Percentiles rank a stretch among this genome's conserved stretches.
These are phyloP conservation scores for Colletotrichum sp. DNA, from an alignment of 2,329 filamentous ascomycete genomes.

Conservation along the genomic window DNA sequence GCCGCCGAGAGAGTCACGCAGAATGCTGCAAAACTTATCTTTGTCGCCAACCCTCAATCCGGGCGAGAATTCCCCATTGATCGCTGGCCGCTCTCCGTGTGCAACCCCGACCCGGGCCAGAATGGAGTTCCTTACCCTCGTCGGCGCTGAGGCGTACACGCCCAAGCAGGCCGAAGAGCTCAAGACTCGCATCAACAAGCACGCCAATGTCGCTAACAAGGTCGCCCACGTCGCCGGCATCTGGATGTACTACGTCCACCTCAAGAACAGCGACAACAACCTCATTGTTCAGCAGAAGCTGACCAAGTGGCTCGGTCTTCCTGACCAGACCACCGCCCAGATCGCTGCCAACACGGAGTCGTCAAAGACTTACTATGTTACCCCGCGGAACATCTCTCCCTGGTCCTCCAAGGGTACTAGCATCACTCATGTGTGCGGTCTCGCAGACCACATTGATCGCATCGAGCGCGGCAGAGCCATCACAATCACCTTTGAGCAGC, in stretches of 20 bases:
- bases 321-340: slow-evolving; percentile 49
- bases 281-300: slow-evolving; percentile 49
- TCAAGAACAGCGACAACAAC: slow-evolving; percentile 50
- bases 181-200: slow-evolving; percentile 48
- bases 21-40: slow-evolving; percentile 17
- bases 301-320: slow-evolving; percentile 36
- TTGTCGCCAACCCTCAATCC: slow-evolving; percentile 7
- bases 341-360: slow-evolving; percentile 46
- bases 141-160: slow-evolving; percentile 56
- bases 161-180: slow-evolving; percentile 48
- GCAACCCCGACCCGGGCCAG: slow-evolving; percentile 14
- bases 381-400: slow-evolving; percentile 87
- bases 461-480: slow-evolving; percentile 89
- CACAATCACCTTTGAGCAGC: slow-evolving; percentile 65
- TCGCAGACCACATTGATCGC: slow-evolving; percentile 72
- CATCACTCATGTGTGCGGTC: slow-evolving; percentile 89
- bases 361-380: slow-evolving; percentile 64
- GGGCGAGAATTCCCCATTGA: slow-evolving; percentile 20
- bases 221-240: slow-evolving; percentile 55
- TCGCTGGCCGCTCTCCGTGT: slow-evolving; percentile 20
- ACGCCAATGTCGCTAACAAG: slow-evolving; percentile 26
- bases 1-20: slow-evolving; percentile 12
- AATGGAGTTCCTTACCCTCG: slow-evolving; percentile 34
- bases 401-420: slow-evolving; percentile 98
- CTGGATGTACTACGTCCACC: slow-evolving; percentile 72